Base-by-base conservation (phyloP, 257 asterid species). In the Mitragyna speciosa region DNA sequence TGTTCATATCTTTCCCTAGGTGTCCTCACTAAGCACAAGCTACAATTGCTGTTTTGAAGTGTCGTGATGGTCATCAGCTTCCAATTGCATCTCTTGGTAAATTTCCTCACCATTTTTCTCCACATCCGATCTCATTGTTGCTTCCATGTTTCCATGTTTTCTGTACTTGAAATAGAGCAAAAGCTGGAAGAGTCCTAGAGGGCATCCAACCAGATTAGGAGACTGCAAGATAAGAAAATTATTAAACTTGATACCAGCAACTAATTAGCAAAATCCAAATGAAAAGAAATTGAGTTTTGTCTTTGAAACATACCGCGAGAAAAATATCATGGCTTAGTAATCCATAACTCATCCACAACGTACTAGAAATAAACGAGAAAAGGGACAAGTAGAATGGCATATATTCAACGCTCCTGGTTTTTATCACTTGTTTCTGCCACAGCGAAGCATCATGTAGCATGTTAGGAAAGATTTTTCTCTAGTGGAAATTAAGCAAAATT, bases 351-450 rank as follows among this genome's bases (percentile, higher is more conserved):
- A 93, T 86, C 98, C 97, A 91, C 1, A 92, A 83, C 2, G 91
- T 82, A 67, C 97, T 93, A 16, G 95, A 84, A 39, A 92, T 88
- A 72, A 92, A 93, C 7, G 97, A 87, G 90, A 89, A 93, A 16
- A 93, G 80, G 14, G 98, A 93, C 91, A 92, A 80, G 86, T 86
- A 83, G 87, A 92, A 93, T 39, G 98, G 98, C 98, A 93, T 92
- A 78, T 84, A 92, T 66, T 93, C 92, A 82, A 92, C 98, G 76
- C 97, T 93, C 86, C 88, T 91, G 9, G 95, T 90, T 79, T 78
- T 74, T 69, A 93, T 88, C 84, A 92, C 98, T 85, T 86, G 92
- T 85, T 84, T 92, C 98, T 93, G 91, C 48, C 80, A 41, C 26
- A 30, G 26, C 7, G 16, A 72, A 39, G 28, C 9, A 66, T 26